Base-by-base conservation (phyloP, 2,329 filamentous ascomycete genomes). In the Monascus ruber region DNA sequence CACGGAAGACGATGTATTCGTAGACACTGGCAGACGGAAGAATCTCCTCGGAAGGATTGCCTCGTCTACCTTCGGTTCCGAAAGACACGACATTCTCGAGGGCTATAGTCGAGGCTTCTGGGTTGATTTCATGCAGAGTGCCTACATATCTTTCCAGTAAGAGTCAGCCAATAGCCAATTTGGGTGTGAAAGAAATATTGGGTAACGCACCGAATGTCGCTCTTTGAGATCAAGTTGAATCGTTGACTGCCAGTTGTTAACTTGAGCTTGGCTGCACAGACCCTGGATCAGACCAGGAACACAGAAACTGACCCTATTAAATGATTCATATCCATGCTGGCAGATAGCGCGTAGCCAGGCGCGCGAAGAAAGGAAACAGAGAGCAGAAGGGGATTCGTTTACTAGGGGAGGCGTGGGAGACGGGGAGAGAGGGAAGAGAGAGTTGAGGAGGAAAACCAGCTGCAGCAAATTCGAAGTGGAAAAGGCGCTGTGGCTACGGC, bases 1-100 rank as follows among this genome's bases (percentile, higher is more conserved):
- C 91, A 44, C 89, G 83, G 66, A 98, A 98, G 48, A 98, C 87
- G 58, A 98, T 96, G 69, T 95, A 96, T 62, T 96, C 91, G 71
- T 95, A 98, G 56, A 94, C 76, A 60, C 85, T 85, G 45, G 91
- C 81, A 28, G 85, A 89, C 3, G 86, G 76, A 31, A 83, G 69
- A 42, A 94, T 83, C 66, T 94, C 88, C 47, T 93, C 84, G 11
- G 81, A 76, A 11, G 82, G 81, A 51, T 81, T 79, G 50, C 74
- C 77, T 58, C 81, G 82, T 48, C 91, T 85, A 41, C 87, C 88
- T 69, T 98, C 91, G 26, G 91, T 95, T 52, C 91, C 91, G 59
- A 82, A 93, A 3, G 89, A 96, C 47, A 81, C 78, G 61, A 98
- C 91, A 76, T 94, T 89, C 62, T 98, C 88, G 48, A 98, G 79